Base-by-base conservation (phyloP, 208 protist species). In the Crithidia expoeki region DNA sequence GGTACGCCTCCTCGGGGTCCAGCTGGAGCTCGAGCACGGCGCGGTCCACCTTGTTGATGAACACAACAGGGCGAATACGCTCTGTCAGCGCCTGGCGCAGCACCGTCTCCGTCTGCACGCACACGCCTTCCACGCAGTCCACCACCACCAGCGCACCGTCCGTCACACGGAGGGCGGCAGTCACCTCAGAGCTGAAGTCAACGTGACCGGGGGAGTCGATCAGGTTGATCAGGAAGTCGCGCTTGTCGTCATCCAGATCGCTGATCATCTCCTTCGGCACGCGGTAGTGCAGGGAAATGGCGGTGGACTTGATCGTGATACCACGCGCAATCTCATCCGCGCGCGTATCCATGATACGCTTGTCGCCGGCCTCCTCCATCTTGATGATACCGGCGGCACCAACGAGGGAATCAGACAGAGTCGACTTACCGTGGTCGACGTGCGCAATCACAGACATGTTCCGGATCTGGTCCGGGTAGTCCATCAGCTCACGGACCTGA, bases 221-320 rank as follows among this genome's bases (percentile, higher is more conserved):
- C 58, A 89, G 75, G 70, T 99, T 99, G 91, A 99, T 99, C 44
- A 99, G 84, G 77, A 86, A 91, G 67, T 81, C 80, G 57, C 83
- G 76, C 68, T 79, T 81, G 72, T 88, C 83, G 52, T 90, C 80
- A 38, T 84, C 80, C 42, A 89, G 81, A 16, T 79, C 62, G 42
- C 55, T 70, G 58, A 87, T 86, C 61, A 83, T 85, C 52, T 90
- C 58, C 7, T 95, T 90, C n/a, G 84, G 80, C 10, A 98, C 79
- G 63, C 98, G 82, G 88, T 98, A 99, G 86, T 98, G 99, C 60
- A 99, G 83, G 28, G 98, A 99, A 76, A 99, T 97, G 80, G 94
- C 95, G 38, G 98, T 99, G 27, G 98, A 99, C 88, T 99, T 99
- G 90, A 99, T 99, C 59, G 98, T 99, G 75, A 99, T 99, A 88